Conservation (phyloP, 73 alveolate species). For the Paramecium sonneborni region DNA sequence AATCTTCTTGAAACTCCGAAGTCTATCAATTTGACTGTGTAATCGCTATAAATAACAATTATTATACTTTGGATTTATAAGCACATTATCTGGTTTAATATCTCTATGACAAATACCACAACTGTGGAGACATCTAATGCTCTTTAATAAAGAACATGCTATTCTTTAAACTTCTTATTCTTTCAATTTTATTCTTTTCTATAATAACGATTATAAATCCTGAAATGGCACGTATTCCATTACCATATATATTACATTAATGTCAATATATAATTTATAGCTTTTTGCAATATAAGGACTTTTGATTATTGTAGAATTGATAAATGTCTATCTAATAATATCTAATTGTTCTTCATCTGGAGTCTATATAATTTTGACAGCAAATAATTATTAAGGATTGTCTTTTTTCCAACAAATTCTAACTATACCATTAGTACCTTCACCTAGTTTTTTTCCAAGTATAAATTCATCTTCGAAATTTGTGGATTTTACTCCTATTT, state of each 20-base stretch:
- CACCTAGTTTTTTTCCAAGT: conserved; percentile 30
- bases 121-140: not conserved
- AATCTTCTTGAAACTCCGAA: conserved; percentile 57
- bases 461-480: not conserved
- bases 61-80: not conserved
- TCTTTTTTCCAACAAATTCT: conserved; percentile 43
- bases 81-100: conserved; percentile 37
- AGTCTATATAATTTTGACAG: conserved; percentile 22
- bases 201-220: not conserved
- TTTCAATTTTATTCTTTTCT: not conserved
- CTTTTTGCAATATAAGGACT: conserved; percentile 39
- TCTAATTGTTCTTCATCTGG: conserved; percentile 43
- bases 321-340: not conserved
- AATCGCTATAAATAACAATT: conserved; percentile 26
- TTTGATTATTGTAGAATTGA: not conserved
- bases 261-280: conserved; percentile 18
- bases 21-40: conserved; percentile 27
- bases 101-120: conserved; percentile 51
- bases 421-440: conserved; percentile 44
- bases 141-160: not conserved
- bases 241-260: conserved; percentile 1
- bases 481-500: conserved; percentile 2
- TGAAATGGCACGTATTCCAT: conserved; percentile 50
- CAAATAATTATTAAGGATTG: not conserved
- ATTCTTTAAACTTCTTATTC: not conserved